A percentile compares a stretch with the other conserved stretches of the same genome.
Evolutionary conservation across 2,329 filamentous ascomycete genomes (phyloP).

Genomic region (Colletotrichum karsti): DNA sequence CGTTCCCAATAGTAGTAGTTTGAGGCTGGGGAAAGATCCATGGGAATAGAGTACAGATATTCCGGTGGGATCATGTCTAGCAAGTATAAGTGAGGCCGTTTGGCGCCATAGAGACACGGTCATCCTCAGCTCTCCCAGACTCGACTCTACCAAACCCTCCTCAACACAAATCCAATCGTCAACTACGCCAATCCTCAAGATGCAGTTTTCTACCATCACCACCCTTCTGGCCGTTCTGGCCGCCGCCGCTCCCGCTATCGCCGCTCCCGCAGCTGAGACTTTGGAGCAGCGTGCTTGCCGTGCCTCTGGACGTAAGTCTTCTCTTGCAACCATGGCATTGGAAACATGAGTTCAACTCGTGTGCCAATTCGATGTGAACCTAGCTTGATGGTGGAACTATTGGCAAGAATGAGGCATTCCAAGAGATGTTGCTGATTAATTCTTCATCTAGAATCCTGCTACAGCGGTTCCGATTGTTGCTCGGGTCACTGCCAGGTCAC

Average conservation of each 20-base stretch:
- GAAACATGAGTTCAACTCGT: neutral
- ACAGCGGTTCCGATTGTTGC: neutral
- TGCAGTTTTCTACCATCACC: constrained; percentile 56
- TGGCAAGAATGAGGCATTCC: no score
- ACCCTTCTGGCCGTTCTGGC: constrained; percentile 53
- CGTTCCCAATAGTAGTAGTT: neutral
- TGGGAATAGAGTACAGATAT: neutral
- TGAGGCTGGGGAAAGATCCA: neutral
- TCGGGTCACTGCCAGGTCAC: neutral
- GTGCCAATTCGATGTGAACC: no score
- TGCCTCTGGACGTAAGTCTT: neutral
- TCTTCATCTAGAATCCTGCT: neutral
- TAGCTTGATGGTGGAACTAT: no score
- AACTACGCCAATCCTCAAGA: neutral
- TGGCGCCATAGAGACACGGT: neutral
- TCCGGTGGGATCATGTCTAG: neutral
- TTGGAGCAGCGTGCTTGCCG: neutral
- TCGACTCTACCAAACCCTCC: no score
- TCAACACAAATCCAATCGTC: neutral
- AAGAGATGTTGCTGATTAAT: neutral
- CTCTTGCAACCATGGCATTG: no score
- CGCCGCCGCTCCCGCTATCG: constrained; percentile 39
- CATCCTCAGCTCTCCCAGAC: neutral
- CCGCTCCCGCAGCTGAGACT: neutral
- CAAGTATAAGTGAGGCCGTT: neutral